Evolutionary conservation across 23 red algal genomes (phyloP), one percentile per base, ranked within the genome.

Genomic region (Gracilariopsis chorda): DNA sequence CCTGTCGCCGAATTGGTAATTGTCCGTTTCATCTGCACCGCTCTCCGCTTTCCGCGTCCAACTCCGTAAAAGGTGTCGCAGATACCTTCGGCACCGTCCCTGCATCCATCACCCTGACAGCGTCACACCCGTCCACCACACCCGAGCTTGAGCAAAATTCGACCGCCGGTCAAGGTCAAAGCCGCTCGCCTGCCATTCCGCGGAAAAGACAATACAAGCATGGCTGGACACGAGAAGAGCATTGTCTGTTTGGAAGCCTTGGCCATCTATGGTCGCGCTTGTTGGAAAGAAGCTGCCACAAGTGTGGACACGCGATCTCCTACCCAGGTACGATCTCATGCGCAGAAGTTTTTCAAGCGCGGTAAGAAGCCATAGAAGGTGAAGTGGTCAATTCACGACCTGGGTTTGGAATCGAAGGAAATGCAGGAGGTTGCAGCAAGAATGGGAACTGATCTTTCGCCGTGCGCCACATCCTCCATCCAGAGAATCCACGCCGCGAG

Each of bases 321-420:
- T 21, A 86, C 86, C 8, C 82, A 87, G 45, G 87, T 95, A 11
- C 86, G 85, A 42, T 88, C 82, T 45, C 93, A 95, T 79, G 79
- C 86, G 25, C 86, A 95, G 24, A 94, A 94, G 47, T 94, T 80
- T 36, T 78, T 88, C 51, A 37, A 72, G 67, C 49, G 92, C 51
- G 65, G 88, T 51, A 30, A 61, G n/a, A 35, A 88, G 42, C 13
- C 76, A 9, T 25, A 36, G 19, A 94, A 94, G 34, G 43, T 57
- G 41, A 94, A 88, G 72, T 48, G 78, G 23, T 87, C 83, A 4
- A 94, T 94, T 79, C 92, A 94, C 68, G 92, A 94, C 84, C 51
- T 94, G 49, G 60, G 51, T 0, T 21, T 88, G 37, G 58, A 89
- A 21, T 80, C 73, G 17, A 64, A 80, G 19, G 92, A 94, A 46